phyloP scores from a whole-genome alignment of 2,329 filamentous ascomycete genomes.

The Zalaria sp. region DNA sequence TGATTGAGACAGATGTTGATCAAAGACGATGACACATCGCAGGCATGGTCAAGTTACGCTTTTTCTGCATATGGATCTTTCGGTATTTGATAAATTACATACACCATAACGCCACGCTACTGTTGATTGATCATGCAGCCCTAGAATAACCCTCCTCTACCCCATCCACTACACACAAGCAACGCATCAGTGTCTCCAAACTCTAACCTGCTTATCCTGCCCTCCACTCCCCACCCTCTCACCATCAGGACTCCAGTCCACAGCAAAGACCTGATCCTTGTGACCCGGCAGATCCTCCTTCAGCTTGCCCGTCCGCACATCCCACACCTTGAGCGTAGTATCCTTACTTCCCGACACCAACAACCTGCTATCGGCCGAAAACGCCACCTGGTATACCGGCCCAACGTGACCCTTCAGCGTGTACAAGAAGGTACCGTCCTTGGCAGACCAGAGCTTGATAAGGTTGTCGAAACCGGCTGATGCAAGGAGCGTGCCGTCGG shows the following conservation, averaged over 20 bases:
- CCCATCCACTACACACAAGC: too few relatives aligned
- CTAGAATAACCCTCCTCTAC: too few relatives aligned
- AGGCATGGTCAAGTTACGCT: too few relatives aligned
- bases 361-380: constrained; percentile 82
- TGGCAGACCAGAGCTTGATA: constrained; percentile 79
- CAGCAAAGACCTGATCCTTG: constrained; percentile 82
- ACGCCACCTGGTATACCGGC: constrained; percentile 83
- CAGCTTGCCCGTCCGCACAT: constrained; percentile 72
- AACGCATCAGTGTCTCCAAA: constrained; percentile 43
- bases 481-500: constrained; percentile 76
- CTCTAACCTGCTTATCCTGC: constrained; percentile 65
- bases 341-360: constrained; percentile 83
- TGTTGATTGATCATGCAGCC: too few relatives aligned
- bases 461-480: constrained; percentile 89
- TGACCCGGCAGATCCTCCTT: constrained; percentile 76
- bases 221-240: constrained; percentile 81
- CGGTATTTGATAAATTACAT: too few relatives aligned
- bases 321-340: constrained; percentile 90
- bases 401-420: constrained; percentile 82
- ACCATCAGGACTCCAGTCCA: constrained; percentile 91
- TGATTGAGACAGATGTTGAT: too few relatives aligned
- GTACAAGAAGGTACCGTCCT: constrained; percentile 64
- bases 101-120: too few relatives aligned
- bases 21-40: too few relatives aligned
- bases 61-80: too few relatives aligned